Base-by-base conservation (phyloP, 108 stramenopile species). In the Nitzschia sp. region DNA sequence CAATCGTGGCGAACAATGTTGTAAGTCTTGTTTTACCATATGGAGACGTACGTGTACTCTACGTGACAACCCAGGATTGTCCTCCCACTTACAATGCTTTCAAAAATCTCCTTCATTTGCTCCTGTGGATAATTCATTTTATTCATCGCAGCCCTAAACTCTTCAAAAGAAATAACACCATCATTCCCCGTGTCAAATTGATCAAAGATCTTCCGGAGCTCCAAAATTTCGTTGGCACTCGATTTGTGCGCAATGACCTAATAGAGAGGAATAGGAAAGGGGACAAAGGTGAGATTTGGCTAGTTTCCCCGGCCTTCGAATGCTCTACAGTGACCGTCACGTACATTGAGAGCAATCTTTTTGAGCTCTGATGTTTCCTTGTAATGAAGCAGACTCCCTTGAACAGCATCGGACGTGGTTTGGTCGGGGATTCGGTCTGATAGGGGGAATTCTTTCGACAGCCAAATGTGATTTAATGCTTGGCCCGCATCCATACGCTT, bases 191-290 rank as follows among this genome's bases (percentile, higher is more conserved):
- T 76, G 54, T 92, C 87, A 63, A 69, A 85, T 28, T 72, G 69
- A 31, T 84, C 81, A 75, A 96, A 96, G 58, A 79, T 78, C 69
- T 81, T 80, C 28, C 92, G 75, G 54, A 96, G 71, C 2, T 89
- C 75, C 29, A 86, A 27, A 64, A 94, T 89, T 56, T 94, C 92
- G 19, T 80, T 81, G 28, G 80, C 54, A 0, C 47, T 68, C 1
- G 86, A 87, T 44, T 78, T 67, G 41, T 93, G 80, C 26, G 89
- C 89, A 19, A 90, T 79, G 22, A 88, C 31, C 56, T 57, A 27
- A 41, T 11, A 41, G 13, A 11, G 38, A 13, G 13, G 38, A 13
- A 41, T 41, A n/a, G n/a, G n/a, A n/a, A n/a, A n/a, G n/a, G n/a
- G n/a, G n/a, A n/a, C n/a, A n/a, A n/a, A n/a, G n/a, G n/a, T n/a